Percentiles rank a stretch among this genome's conserved stretches.
Evolutionary conservation across 352 stramenopile species (phyloP).

Genomic region (Phytophthora europaea): DNA sequence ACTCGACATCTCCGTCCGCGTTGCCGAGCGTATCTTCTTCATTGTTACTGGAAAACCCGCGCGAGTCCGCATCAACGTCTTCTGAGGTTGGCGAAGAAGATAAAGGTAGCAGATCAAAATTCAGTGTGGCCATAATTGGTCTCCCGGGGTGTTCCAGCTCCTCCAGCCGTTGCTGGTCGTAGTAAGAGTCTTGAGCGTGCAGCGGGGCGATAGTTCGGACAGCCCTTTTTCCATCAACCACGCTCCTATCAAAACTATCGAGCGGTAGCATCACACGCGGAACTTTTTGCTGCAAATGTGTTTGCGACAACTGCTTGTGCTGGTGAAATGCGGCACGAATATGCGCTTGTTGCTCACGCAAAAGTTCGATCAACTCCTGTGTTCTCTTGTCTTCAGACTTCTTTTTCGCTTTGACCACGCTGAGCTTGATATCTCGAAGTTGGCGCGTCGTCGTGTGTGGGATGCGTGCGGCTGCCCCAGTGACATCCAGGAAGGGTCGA

Average conservation of each 20-base stretch:
- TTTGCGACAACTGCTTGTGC: conserved; percentile 27
- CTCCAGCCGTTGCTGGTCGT: conserved; percentile 9
- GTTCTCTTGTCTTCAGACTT: conserved; percentile 29
- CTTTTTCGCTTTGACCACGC: conserved; percentile 32
- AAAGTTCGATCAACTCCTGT: conserved; percentile 34
- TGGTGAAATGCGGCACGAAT: conserved; percentile 30
- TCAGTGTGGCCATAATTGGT: conserved; percentile 18
- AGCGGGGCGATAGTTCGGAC: conserved; percentile 1
- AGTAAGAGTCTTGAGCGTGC: background rate
- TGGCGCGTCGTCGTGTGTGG: conserved; percentile 35
- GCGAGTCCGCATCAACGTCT: background rate
- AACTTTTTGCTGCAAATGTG: conserved; percentile 13
- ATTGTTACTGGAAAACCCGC: background rate
- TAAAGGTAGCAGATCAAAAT: conserved; percentile 18
- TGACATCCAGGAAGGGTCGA: conserved; percentile 34
- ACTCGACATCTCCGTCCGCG: conserved; percentile 4
- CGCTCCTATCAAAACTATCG: conserved; percentile 3
- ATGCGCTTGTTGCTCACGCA: conserved; percentile 40
- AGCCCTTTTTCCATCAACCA: background rate
- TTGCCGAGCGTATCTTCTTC: background rate
- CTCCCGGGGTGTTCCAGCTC: conserved; percentile 1
- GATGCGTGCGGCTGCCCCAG: conserved; percentile 36
- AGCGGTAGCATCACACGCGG: conserved; percentile 18
- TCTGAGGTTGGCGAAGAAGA: background rate
- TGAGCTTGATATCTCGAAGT: conserved; percentile 36